Evolutionary conservation across 129 eudicot species (phyloP).

Genomic region (Flaveria ramosissima): DNA sequence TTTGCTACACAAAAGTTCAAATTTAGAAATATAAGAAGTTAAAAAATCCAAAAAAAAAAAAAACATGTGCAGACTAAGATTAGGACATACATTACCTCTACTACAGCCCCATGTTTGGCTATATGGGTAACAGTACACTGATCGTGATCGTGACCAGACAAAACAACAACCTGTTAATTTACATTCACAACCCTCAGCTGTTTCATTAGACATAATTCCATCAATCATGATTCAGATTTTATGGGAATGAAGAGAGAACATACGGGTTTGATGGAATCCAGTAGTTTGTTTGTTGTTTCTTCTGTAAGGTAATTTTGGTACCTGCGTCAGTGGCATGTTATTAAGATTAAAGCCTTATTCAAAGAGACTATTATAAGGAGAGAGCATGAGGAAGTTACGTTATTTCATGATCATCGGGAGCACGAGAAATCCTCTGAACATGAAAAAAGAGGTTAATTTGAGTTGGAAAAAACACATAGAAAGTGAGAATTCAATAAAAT

Average conservation of each 20-base stretch:
- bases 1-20: slow-evolving; percentile 58
- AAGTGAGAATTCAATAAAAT: not conserved
- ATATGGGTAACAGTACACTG: slow-evolving; percentile 80
- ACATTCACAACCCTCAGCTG: slow-evolving; percentile 8
- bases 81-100: slow-evolving; percentile 60
- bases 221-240: slow-evolving; percentile 18
- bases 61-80: not conserved
- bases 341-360: slow-evolving; percentile 9
- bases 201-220: not conserved
- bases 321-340: slow-evolving; percentile 46
- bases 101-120: slow-evolving; percentile 58
- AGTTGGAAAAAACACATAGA: not conserved
- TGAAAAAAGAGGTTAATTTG: slow-evolving; percentile 29
- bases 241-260: slow-evolving; percentile 32
- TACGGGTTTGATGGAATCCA: slow-evolving; percentile 80
- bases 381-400: slow-evolving; percentile 46
- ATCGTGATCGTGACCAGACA: slow-evolving; percentile 98
- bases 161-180: slow-evolving; percentile 63
- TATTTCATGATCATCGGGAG: slow-evolving; percentile 49
- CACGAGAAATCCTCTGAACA: slow-evolving; percentile 72
- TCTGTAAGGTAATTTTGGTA: slow-evolving; percentile 83
- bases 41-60: not conserved
- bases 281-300: slow-evolving; percentile 52
- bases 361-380: slow-evolving; percentile 4
- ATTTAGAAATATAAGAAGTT: slow-evolving; percentile 8